Evolutionary conservation across 179 eudicot species (phyloP).

Genomic region (Gypsophila paniculata): DNA sequence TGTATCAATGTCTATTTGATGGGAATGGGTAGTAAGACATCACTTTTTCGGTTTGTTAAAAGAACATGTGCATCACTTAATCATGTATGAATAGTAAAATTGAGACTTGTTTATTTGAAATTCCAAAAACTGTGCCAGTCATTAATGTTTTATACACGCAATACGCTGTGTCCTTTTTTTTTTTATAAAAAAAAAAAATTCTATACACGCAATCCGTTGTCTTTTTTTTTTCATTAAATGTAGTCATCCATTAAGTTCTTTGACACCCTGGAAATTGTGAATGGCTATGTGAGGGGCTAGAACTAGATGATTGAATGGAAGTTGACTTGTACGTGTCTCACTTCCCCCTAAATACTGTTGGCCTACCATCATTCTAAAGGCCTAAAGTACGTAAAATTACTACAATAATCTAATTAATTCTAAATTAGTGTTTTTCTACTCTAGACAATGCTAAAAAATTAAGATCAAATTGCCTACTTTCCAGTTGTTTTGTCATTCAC

Average conservation of each 20-base stretch:
- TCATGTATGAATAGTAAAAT: neutral
- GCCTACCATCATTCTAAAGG: neutral
- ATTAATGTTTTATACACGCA: neutral
- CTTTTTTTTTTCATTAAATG: neutral
- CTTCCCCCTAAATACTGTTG: neutral
- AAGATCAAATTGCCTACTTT: neutral
- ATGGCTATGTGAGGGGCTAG: neutral
- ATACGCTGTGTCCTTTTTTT: neutral
- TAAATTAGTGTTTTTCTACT: neutral
- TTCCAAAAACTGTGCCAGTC: neutral
- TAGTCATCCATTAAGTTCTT: neutral
- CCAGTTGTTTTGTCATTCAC: neutral
- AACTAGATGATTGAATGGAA: neutral
- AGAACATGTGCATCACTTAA: conserved; percentile 3
- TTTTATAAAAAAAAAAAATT: too few species aligned
- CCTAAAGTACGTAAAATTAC: neutral
- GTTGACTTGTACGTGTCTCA: neutral
- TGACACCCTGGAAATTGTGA: neutral
- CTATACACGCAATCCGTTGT: neutral
- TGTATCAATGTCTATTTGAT: neutral
- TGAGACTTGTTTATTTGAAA: neutral
- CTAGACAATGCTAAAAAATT: conserved; percentile 2
- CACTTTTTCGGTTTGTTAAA: neutral
- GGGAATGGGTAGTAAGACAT: neutral
- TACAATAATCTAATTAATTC: neutral